Evolutionary conservation across 2,329 filamentous ascomycete species (phyloP).

Genomic region (Huntiella decipiens): DNA sequence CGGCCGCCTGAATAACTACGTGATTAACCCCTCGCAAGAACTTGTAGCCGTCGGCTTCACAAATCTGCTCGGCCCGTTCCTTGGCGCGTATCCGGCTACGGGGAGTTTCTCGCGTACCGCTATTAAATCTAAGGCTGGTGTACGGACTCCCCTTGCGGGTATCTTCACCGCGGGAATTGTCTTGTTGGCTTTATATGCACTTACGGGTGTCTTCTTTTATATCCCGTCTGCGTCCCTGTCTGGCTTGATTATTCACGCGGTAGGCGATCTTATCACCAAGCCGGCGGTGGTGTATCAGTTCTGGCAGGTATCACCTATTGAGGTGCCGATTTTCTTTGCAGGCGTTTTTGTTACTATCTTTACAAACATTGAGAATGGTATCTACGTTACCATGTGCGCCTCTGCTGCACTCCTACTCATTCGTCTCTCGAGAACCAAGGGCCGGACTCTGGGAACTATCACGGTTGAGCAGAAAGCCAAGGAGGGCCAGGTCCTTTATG

Average conservation of each 20-base stretch:
- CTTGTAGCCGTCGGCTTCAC: constrained; percentile 58
- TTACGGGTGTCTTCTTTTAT: constrained; percentile 73
- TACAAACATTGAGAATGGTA: constrained; percentile 64
- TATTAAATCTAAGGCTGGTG: constrained; percentile 87
- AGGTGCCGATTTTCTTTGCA: constrained; percentile 69
- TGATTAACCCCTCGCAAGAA: constrained; percentile 62
- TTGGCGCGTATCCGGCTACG: constrained; percentile 69
- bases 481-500: constrained; percentile 7
- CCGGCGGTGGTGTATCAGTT: constrained; percentile 74
- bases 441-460: constrained; percentile 67
- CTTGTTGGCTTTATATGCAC: constrained; percentile 64
- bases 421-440: constrained; percentile 64
- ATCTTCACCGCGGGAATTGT: constrained; percentile 70
- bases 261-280: constrained; percentile 67
- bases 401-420: constrained; percentile 66
- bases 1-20: constrained; percentile 63
- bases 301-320: constrained; percentile 67
- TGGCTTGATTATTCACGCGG: constrained; percentile 79
- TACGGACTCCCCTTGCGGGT: constrained; percentile 70
- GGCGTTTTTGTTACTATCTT: constrained; percentile 74
- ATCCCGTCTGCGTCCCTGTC: constrained; percentile 61
- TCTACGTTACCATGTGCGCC: constrained; percentile 67
- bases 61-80: constrained; percentile 58
- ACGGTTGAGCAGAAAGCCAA: constrained; percentile 20
- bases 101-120: constrained; percentile 82